Evolutionary conservation across 2,329 filamentous ascomycete genomes (phyloP).

Genomic region (Colletotrichum spinosum): DNA sequence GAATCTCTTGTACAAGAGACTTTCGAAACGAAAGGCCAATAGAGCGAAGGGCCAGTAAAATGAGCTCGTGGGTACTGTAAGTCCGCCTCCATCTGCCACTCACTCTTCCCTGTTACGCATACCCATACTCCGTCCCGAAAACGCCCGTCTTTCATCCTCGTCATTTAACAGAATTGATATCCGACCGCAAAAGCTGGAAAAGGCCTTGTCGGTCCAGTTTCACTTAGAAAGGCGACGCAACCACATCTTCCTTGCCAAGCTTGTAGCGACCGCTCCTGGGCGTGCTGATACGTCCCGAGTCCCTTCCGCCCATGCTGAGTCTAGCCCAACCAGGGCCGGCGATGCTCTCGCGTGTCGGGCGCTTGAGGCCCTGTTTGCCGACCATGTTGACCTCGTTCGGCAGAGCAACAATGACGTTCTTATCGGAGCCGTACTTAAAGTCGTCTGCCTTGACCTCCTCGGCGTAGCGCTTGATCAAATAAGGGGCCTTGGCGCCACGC

Average conservation of each 20-base stretch:
- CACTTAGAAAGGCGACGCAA: slow-evolving; percentile 73
- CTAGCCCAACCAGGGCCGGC: slow-evolving; percentile 63
- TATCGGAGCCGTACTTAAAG: slow-evolving; percentile 96
- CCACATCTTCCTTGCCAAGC: slow-evolving; percentile 84
- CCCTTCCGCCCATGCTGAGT: slow-evolving; percentile 61
- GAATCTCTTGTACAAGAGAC: slow-evolving; percentile 1
- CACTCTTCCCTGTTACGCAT: neutral
- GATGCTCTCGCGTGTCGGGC: slow-evolving; percentile 93
- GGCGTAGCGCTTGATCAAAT: slow-evolving; percentile 95
- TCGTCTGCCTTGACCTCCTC: slow-evolving; percentile 98
- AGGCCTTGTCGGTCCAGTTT: no score
- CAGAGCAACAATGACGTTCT: slow-evolving; percentile 96
- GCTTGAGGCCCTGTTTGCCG: slow-evolving; percentile 83
- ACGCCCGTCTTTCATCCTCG: slow-evolving; percentile 10
- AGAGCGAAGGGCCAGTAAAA: slow-evolving; percentile 2
- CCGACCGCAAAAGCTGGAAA: no score
- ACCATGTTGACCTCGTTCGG: slow-evolving; percentile 99
- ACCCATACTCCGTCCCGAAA: neutral
- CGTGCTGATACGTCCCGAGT: slow-evolving; percentile 63
- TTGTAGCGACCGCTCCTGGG: slow-evolving; percentile 74
- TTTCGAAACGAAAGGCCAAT: slow-evolving; percentile 3
- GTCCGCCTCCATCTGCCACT: slow-evolving; percentile 5
- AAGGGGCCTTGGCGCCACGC: slow-evolving; percentile 83
- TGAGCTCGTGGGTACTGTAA: slow-evolving; percentile 10
- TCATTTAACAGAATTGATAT: no score